Conservation (phyloP, 441 rosid genomes). For the Arabidopsis lyrata region DNA sequence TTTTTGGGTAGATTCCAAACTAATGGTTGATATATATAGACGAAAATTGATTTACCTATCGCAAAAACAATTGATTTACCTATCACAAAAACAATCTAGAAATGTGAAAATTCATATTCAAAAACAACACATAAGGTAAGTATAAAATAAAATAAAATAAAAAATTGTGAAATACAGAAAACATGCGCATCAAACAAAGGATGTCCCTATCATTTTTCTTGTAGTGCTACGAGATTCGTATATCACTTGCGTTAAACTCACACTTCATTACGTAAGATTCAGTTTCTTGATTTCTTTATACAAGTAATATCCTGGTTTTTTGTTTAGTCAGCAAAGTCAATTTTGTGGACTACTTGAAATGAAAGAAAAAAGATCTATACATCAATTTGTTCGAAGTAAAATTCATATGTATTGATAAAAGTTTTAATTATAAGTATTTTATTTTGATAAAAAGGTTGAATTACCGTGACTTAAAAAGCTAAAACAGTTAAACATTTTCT, state of each 20-base stretch:
- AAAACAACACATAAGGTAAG: constrained; percentile 10
- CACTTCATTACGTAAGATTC: constrained; percentile 45
- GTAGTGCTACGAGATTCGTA: constrained; percentile 33
- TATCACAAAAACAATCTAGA: constrained; percentile 4
- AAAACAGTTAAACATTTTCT: not conserved
- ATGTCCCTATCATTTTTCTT: constrained; percentile 38
- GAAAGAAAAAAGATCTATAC: too few species aligned
- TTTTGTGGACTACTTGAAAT: constrained; percentile 6
- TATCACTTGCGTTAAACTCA: constrained; percentile 40
- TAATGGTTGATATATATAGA: not conserved
- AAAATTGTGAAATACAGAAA: constrained; percentile 38
- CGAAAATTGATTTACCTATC: constrained; percentile 7
- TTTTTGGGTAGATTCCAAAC: not conserved
- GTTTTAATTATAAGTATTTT: not conserved
- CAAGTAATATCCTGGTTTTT: constrained; percentile 26
- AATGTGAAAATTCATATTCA: constrained; percentile 4
- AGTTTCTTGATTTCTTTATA: constrained; percentile 39
- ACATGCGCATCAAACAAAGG: constrained; percentile 48
- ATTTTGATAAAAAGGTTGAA: not conserved
- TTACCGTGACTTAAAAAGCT: not conserved
- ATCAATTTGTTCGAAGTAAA: not conserved
- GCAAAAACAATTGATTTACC: constrained; percentile 7
- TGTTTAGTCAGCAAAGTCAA: constrained; percentile 13
- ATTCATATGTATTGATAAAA: not conserved
- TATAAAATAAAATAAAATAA: constrained; percentile 4